Evolutionary conservation across 2,329 filamentous ascomycete species (phyloP).

Genomic region (Curvularia hawaiiensis): DNA sequence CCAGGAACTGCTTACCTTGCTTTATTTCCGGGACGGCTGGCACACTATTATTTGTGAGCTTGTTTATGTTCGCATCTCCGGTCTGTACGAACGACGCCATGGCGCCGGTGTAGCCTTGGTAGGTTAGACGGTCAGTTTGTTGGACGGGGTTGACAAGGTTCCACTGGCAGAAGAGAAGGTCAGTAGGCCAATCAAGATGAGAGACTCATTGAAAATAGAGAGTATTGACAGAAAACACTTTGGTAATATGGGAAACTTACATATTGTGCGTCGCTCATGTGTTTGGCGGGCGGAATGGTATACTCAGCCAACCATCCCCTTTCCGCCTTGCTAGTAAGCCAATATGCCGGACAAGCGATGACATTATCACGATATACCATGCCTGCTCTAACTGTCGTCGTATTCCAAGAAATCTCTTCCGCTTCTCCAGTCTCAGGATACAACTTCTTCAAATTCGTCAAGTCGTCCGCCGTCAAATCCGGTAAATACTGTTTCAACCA

Average conservation of each 20-base stretch:
- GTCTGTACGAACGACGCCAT: constrained; percentile 66
- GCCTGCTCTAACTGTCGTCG: constrained; percentile 59
- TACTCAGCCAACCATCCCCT: constrained; percentile 64
- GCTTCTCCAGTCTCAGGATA: constrained; percentile 57
- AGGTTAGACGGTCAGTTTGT: constrained; percentile 58
- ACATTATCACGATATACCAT: constrained; percentile 64
- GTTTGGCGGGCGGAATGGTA: constrained; percentile 62
- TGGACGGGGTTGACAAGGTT: constrained; percentile 61
- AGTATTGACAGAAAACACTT: not conserved
- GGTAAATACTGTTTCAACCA: constrained; percentile 64
- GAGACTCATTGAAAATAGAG: not conserved
- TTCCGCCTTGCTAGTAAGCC: constrained; percentile 57
- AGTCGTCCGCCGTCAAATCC: constrained; percentile 47
- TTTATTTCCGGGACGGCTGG: constrained; percentile 54
- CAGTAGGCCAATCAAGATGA: not conserved
- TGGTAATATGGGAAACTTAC: constrained; percentile 50
- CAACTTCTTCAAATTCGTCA: constrained; percentile 48
- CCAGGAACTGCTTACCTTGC: constrained; percentile 57
- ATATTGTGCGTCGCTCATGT: constrained; percentile 60
- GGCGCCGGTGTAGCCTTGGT: constrained; percentile 62
- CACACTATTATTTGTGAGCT: constrained; percentile 55
- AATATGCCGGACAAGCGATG: constrained; percentile 65
- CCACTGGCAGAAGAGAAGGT: constrained; percentile 49
- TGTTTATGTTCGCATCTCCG: constrained; percentile 63
- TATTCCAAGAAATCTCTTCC: constrained; percentile 58